Conservation (phyloP, 2,329 filamentous ascomycete genomes). For the Stromatinia cepivora region DNA sequence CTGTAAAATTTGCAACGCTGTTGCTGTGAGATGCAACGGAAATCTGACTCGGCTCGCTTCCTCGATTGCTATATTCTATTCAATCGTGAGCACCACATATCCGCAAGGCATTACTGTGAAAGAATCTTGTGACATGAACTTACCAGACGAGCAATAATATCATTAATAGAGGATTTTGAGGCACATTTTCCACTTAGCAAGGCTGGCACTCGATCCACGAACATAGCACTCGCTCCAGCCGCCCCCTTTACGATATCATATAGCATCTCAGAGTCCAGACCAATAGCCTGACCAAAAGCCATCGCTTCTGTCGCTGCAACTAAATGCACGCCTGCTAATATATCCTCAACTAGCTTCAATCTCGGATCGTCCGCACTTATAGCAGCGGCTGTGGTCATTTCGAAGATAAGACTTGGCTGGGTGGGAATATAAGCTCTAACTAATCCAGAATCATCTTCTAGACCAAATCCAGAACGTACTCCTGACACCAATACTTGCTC, state of each 20-base stretch:
- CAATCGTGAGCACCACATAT: conserved; percentile 30
- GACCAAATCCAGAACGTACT: conserved; percentile 24
- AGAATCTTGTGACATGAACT: background rate
- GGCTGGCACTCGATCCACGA: conserved; percentile 43
- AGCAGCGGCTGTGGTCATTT: conserved; percentile 27
- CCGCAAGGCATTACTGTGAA: background rate
- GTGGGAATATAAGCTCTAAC: conserved; percentile 31
- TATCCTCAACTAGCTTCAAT: conserved; percentile 55
- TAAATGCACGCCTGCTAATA: conserved; percentile 57
- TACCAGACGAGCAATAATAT: conserved; percentile 43
- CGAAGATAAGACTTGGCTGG: conserved; percentile 30
- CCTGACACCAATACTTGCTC: conserved; percentile 40
- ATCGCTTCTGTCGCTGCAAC: conserved; percentile 56
- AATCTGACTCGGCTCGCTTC: conserved; percentile 40
- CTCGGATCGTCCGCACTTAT: conserved; percentile 34
- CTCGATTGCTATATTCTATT: conserved; percentile 41
- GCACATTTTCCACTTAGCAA: conserved; percentile 43
- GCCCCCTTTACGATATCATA: conserved; percentile 49
- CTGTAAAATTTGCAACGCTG: conserved; percentile 43
- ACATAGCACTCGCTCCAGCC: conserved; percentile 44
- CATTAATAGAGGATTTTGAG: conserved; percentile 42
- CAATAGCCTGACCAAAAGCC: conserved; percentile 54
- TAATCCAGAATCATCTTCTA: conserved; percentile 35
- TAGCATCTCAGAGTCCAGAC: conserved; percentile 52
- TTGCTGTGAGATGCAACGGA: conserved; percentile 42